Conservation (phyloP, 2,329 filamentous ascomycete genomes). For the Penicillium sp. region DNA sequence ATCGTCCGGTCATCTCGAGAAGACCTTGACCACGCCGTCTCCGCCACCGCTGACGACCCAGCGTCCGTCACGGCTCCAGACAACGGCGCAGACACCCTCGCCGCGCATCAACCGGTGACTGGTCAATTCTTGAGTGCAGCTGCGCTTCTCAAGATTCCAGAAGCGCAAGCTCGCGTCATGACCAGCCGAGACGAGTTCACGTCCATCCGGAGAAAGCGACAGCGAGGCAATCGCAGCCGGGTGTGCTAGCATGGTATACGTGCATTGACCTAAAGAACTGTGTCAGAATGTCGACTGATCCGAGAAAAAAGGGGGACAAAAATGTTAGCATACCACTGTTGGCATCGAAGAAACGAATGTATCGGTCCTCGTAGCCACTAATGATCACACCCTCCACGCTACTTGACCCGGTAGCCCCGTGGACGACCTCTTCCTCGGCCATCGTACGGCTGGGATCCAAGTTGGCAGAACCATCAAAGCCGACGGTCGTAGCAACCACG, state of each 20-base stretch:
- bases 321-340: slow-evolving; percentile 75
- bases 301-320: neutral
- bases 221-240: slow-evolving; percentile 87
- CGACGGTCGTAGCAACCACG: slow-evolving; percentile 78
- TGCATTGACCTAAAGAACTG: slow-evolving; percentile 74
- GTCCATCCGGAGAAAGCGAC: slow-evolving; percentile 85
- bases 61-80: slow-evolving; percentile 91
- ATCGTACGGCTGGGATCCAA: slow-evolving; percentile 60
- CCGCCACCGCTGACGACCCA: slow-evolving; percentile 94
- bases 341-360: slow-evolving; percentile 94
- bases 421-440: slow-evolving; percentile 66
- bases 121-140: slow-evolving; percentile 92
- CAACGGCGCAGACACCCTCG: slow-evolving; percentile 87
- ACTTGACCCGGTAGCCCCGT: slow-evolving; percentile 76
- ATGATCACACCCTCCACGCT: slow-evolving; percentile 91
- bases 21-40: slow-evolving; percentile 94
- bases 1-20: slow-evolving; percentile 41
- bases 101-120: slow-evolving; percentile 90
- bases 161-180: slow-evolving; percentile 94
- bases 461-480: slow-evolving; percentile 62
- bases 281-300: slow-evolving; percentile 14
- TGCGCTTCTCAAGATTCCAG: slow-evolving; percentile 94
- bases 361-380: slow-evolving; percentile 92
- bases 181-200: slow-evolving; percentile 89
- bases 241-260: slow-evolving; percentile 97